Evolutionary conservation across 495 filamentous ascomycete species (phyloP), one percentile per base, ranked within the genome.

Genomic region (Penicillium simplicissimum): DNA sequence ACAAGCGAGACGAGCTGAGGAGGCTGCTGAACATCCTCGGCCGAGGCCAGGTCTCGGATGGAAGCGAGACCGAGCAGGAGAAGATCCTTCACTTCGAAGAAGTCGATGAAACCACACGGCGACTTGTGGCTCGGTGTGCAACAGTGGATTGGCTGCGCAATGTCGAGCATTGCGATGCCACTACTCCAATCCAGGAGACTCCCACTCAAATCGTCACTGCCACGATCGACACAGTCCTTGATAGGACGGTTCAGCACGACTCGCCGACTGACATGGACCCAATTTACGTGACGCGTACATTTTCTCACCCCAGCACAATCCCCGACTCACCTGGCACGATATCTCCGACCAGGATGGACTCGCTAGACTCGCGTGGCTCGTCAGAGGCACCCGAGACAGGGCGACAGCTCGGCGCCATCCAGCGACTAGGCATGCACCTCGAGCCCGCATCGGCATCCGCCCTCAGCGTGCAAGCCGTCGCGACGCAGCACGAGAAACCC

Each of bases 1-100:
- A 98, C 80, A 98, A 98, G 71, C 85, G 87, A 21, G 85, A 92
- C n/a, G 92, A 97, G 62, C 82, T 98, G 23, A 81, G 87, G 52
- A 87, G 83, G 59, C 76, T 96, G 23, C 82, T 98, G 7, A 82
- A 82, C 48, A 81, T 92, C 17, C 82, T 98, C 38, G 76, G 75
- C 8, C 71, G 71, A 0, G 77, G 77, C 8, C 77, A 78, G 42
- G 67, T 79, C 5, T 72, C 72, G 9, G 66, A 72, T 54, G 65
- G 71, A 43, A 66, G 52, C 42, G 74, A 77, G 17, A 51, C 65
- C 1, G 74, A 78, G 28, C 57, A 64, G 15, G 78, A 74, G 52
- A 80, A 71, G 49, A 91, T 86, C 56, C 83, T 81, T 28, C 96
- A 98, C 73, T 98, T 98, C 67, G 89, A 88, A 47, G 93, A 95